Base-by-base conservation (phyloP, 225 moss, liverwort and hornwort species). In the Bryum argenteum region DNA sequence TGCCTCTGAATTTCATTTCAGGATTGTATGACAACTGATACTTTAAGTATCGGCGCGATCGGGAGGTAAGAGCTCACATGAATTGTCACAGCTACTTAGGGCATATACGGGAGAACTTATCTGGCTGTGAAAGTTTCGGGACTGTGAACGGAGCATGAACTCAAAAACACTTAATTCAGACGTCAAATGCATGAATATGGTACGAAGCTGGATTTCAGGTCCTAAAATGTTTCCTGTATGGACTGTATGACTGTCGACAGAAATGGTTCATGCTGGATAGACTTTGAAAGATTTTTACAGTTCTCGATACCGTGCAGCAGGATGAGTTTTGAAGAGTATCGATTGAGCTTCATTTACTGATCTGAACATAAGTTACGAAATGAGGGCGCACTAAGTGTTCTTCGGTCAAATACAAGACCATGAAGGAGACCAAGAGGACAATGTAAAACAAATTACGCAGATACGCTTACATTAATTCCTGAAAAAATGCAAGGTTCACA, bases 361-460 rank as follows among this genome's bases (percentile, higher is more conserved):
- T 23, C 84, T 87, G 73, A 87, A 87, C 84, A 84, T 18, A 84
- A 84, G 74, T 33, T 4, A 33, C 33, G 4, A 33, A 70, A 40
- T 54, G 69, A 60, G 22, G 14, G 21, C 40, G 63, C 42, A 9
- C 28, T 66, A 17, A 60, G 33, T 53, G 11, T 12, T 18, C 15
- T 12, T 24, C 43, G 71, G 24, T 38, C 24, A 66, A 70, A 59
- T 23, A 38, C 43, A 61, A 16, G 33, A 19, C 62, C 43, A 57
- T 63, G 77, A 73, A 61, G 61, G 70, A 66, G n/a, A 70, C 66
- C 73, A 77, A 69, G 78, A 74, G 55, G 55, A 61, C 56, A 39
- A 71, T 78, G 78, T 75, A 67, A 71, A 61, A 3, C 5, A 33
- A 33, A 2, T 26, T 5, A 33, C 33, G 7, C 33, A 33, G 5